Base-by-base conservation (phyloP, 1,284 basidiomycete genomes). In the Moniliophthora roreri region DNA sequence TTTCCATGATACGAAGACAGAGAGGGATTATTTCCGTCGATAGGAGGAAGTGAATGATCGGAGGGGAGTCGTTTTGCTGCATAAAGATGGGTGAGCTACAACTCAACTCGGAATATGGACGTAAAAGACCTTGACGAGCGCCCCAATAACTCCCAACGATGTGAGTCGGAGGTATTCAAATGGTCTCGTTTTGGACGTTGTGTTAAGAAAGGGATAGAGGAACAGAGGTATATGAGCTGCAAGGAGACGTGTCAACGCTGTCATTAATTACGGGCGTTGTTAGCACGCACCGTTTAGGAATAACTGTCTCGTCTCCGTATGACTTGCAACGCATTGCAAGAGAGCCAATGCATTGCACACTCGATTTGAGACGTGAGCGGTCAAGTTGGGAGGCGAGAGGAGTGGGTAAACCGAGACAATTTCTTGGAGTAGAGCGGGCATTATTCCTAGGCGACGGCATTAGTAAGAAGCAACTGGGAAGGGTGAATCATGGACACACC, bases 21-120 rank as follows among this genome's bases (percentile, higher is more conserved):
- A 99, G 88, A 21, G 97, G 97, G 66, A 99, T 99, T 70, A 99
- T 99, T 77, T 99, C 97, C 49, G 97, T 99, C 9, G 96, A 98
- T 37, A 99, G 84, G 46, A 99, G 81, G 77, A 99, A 99, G 73
- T 98, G 97, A 71, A 99, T 99, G 61, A 99, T 96, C 56, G 95
- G 91, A 64, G 90, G 94, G 73, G 99, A 99, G 75, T 99, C 97
- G 69, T 98, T 98, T 91, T 98, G 95, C 89, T 93, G 63, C 1
- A 44, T 21, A 32, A n/a, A n/a, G n/a, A n/a, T n/a, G n/a, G 42
- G 21, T n/a, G 16, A 32, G 15, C 11, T 35, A 18, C 18, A 15
- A 37, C 7, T 56, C 34, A 20, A 41, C 39, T 23, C 13, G 32
- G n/a, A 26, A 10, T 28, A 11, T 5, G 23, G 24, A 4, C 13